phyloP scores from a whole-genome alignment of 345 rosid genomes.

The Eucalyptus marginata region DNA sequence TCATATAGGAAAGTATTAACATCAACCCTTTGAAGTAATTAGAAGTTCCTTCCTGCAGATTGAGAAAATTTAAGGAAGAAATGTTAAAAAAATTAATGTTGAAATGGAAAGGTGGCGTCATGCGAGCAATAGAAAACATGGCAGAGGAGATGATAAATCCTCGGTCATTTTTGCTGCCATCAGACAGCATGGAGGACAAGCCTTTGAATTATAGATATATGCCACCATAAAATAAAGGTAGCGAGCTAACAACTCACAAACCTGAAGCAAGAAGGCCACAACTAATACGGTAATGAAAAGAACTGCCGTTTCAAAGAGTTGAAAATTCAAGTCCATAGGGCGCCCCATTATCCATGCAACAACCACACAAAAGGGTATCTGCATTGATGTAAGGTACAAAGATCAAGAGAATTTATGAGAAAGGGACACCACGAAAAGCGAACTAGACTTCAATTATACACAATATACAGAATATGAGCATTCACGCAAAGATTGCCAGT shows the following conservation, averaged over 20 bases:
- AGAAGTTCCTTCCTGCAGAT: slow-evolving; percentile 12
- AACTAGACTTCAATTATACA: neutral
- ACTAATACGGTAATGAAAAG: slow-evolving; percentile 67
- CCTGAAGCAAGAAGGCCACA: slow-evolving; percentile 82
- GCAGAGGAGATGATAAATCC: neutral
- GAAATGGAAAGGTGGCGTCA: neutral
- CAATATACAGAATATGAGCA: neutral
- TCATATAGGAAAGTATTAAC: slow-evolving; percentile 7
- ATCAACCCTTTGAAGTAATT: slow-evolving; percentile 12
- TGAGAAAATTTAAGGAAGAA: neutral
- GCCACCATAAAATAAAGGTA: neutral
- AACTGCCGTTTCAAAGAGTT: slow-evolving; percentile 81
- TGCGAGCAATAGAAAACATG: neutral
- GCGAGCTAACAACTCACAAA: neutral
- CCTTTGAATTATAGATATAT: neutral
- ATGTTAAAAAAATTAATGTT: neutral
- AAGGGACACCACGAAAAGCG: neutral
- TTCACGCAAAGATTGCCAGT: neutral
- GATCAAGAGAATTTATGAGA: neutral
- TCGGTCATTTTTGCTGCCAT: neutral
- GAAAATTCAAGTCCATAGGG: slow-evolving; percentile 78
- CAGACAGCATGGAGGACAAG: neutral
- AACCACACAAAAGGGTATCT: slow-evolving; percentile 82
- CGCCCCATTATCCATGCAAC: slow-evolving; percentile 71
- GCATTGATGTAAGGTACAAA: neutral